A percentile compares a stretch with the other conserved stretches of the same genome.
Conservation (phyloP, 164 flowering plant genomes). For the Aristolochia californica region DNA sequence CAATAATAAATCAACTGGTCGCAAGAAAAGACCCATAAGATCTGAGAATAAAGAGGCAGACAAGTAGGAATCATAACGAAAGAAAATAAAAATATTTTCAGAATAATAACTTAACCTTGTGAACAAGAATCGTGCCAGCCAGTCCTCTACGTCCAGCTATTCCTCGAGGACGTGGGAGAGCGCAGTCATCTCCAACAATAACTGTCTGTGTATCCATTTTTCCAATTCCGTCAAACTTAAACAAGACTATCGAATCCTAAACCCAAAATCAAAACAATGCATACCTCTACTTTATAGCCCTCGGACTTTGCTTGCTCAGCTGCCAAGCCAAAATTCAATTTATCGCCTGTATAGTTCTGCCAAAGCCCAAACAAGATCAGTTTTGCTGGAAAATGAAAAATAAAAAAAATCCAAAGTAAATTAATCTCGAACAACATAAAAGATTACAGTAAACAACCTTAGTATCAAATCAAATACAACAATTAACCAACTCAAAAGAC, state of each 20-base stretch:
- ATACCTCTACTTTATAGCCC: constrained; percentile 88
- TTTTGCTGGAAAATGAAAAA: too few relatives aligned
- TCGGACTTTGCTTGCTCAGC: constrained; percentile 96
- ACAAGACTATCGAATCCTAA: background rate
- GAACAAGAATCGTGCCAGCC: constrained; percentile 90
- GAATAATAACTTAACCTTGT: constrained; percentile 47
- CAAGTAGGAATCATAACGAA: background rate
- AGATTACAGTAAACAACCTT: too few relatives aligned
- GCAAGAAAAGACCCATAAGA: too few relatives aligned
- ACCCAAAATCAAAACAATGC: background rate
- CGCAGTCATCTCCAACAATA: constrained; percentile 98
- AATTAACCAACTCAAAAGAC: too few relatives aligned
- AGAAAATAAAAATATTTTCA: background rate
- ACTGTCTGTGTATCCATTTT: constrained; percentile 38
- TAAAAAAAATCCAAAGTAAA: background rate
- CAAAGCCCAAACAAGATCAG: constrained; percentile 1
- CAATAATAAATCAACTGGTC: too few relatives aligned
- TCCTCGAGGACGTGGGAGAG: constrained; percentile 93
- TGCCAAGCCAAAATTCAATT: constrained; percentile 95
- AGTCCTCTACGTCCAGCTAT: constrained; percentile 93
- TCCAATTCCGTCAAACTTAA: background rate
- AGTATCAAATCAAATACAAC: too few relatives aligned
- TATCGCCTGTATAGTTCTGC: constrained; percentile 95
- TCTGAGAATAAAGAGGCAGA: too few relatives aligned
- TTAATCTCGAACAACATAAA: background rate